Evolutionary conservation across 2,329 filamentous ascomycete species (phyloP), one percentile per base, ranked within the genome.

Genomic region (Metarhizium sp.): DNA sequence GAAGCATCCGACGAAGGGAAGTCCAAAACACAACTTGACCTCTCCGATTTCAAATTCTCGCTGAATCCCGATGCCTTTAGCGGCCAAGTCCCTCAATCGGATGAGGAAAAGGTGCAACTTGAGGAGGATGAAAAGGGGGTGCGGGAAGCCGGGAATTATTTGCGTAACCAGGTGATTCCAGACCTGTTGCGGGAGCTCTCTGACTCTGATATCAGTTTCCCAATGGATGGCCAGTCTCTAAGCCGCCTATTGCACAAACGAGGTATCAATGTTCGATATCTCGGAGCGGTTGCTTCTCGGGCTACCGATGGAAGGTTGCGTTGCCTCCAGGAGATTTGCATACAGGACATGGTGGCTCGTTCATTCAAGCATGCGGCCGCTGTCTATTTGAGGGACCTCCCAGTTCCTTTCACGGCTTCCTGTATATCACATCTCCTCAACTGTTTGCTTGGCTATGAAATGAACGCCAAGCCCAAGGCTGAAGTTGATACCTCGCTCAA

Each of bases 1-100:
- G 63, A 72, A 48, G 65, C 68, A 53, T 59, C 73, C 49, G 45
- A 30, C 11, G 45, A 64, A 69, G 25, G 66, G 68, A 1, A 60
- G 67, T 29, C 67, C 68, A 46, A 71, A 73, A 25, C 63, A 60
- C 84, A 86, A 55, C 87, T 96, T 42, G 91, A 97, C 64, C 84
- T 95, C 57, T 89, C 90, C 47, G 84, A 87, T 63, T 99, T 97
- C 78, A 79, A 84, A 50, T 91, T 96, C 64, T 78, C 90, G 6
- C 81, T 99, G 53, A 99, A 99, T 74, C 92, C 94, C 5, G 94
- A 99, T 70, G 90, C 90, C 36, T 97, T 92, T 78, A 95, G 90
- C 65, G 92, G 92, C 53, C 94, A 97, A 71, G 77, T 84, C 53
- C 92, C 94, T 42, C 90, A 95, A 71, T 94, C 89, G 0, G 87